Base-by-base conservation (phyloP, 2,329 filamentous ascomycete species). In the Metarhizium robertsii region DNA sequence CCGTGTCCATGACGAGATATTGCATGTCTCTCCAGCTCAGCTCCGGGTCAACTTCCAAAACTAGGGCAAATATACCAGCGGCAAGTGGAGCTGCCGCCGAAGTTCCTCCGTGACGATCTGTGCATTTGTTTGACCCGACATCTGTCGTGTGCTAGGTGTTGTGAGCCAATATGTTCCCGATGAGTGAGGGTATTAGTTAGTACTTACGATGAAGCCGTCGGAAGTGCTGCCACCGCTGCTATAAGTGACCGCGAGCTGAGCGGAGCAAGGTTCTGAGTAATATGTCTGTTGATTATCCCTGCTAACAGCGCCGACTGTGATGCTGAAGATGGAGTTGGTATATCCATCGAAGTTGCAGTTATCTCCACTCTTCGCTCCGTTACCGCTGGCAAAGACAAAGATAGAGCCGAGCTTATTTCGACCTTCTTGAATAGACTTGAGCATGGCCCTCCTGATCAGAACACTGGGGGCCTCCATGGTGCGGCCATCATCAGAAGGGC, bases 331-430 rank as follows among this genome's bases (percentile, higher is more conserved):
- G 68, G 92, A 96, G 76, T 99, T 99, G 57, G 94, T 99, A 73
- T 99, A 99, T 43, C 94, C 94, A 67, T 99, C 94, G 69, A 99
- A 99, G 70, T 99, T 99, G 79, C 94, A 99, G 72, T 99, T 97
- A 70, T 99, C 94, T 50, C 89, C 92, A 60, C 77, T 83, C 3
- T 79, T 77, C 10, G 92, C 95, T 56, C 94, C 94, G 66, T 99
- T 99, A 57, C 94, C 94, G 61, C 92, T 72, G 47, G 94, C 94
- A 71, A 99, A 99, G 54, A 99, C 94, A 66, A 91, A 99, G 61
- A 99, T 88, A 32, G 90, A 95, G 8, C 94, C 94, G 53, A 86
- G 83, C 3, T 91, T 90, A 52, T 75, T 79, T 53, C 94, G 87
- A 46, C 94, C 94, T 57, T 95, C 85, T 67, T 97, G 92, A 11